phyloP scores from a whole-genome alignment of 352 stramenopile genomes.

The Pythium insidiosum region DNA sequence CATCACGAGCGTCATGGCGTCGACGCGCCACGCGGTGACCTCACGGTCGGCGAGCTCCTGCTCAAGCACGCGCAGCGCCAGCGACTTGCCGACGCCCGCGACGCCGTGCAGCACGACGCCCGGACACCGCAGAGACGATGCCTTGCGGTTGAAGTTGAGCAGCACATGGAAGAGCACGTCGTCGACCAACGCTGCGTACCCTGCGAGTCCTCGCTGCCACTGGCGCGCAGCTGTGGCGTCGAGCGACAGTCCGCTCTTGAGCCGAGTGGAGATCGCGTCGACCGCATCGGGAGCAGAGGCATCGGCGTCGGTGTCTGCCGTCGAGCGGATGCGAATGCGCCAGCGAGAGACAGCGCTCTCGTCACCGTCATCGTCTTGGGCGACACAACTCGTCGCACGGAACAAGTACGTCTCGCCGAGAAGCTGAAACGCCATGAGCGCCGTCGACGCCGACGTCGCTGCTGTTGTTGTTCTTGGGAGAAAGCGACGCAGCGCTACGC shows the following conservation, averaged over 20 bases:
- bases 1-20: constrained; percentile 54
- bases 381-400: too few species aligned
- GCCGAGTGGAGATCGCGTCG: constrained; percentile 3
- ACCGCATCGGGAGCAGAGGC: too few species aligned
- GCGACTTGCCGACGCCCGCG: constrained; percentile 60
- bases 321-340: too few species aligned
- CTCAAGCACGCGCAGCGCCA: constrained; percentile 23
- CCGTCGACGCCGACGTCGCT: constrained; percentile 5
- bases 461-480: too few species aligned
- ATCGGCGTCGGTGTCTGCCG: too few species aligned
- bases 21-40: constrained; percentile 15
- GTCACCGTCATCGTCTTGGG: constrained; percentile 6
- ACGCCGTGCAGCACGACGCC: constrained; percentile 56
- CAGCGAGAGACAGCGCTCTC: not conserved
- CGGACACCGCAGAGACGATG: constrained; percentile 23
- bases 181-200: constrained; percentile 39
- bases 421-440: constrained; percentile 33
- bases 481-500: not conserved
- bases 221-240: constrained; percentile 20
- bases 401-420: constrained; percentile 50
- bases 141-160: constrained; percentile 14
- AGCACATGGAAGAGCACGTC: constrained; percentile 50
- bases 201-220: constrained; percentile 28
- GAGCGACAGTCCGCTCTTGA: too few species aligned
- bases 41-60: constrained; percentile 13